Conservation (phyloP, 139 green algal genomes). For the Coccomyxa sp. region DNA sequence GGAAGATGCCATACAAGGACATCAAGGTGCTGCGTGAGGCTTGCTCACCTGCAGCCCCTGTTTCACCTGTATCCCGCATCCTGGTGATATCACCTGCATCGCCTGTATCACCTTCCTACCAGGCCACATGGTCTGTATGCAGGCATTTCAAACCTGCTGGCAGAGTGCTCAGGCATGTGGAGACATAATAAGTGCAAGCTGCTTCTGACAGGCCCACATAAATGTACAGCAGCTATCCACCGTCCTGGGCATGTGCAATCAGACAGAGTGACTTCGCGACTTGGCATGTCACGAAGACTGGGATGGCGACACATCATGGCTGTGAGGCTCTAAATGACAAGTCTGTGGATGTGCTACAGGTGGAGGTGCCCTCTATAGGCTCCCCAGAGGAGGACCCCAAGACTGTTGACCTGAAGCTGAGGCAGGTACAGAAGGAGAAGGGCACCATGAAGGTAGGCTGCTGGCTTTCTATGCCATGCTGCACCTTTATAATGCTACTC, state of each 20-base stretch:
- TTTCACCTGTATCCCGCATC: not conserved
- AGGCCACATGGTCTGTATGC: not conserved
- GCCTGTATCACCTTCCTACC: no score
- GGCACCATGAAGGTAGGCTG: not conserved
- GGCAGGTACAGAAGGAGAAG: not conserved
- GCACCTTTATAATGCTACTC: not conserved
- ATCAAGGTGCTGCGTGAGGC: constrained; percentile 34
- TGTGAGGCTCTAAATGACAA: no score
- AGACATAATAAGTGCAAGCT: no score
- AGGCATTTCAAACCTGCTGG: not conserved
- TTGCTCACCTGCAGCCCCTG: not conserved
- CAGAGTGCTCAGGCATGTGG: not conserved
- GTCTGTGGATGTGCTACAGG: no score
- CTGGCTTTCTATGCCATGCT: not conserved
- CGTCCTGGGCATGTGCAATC: no score
- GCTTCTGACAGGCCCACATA: no score
- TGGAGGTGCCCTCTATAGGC: constrained; percentile 10
- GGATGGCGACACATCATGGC: no score
- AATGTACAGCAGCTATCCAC: no score
- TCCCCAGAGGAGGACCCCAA: not conserved
- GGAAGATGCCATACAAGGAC: constrained; percentile 57
- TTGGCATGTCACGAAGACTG: no score
- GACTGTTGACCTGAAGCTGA: constrained; percentile 1
- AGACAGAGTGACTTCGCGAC: no score
- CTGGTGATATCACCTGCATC: no score